Evolutionary conservation across 2,329 filamentous ascomycete species (phyloP).

Genomic region (Xylaria sp.): DNA sequence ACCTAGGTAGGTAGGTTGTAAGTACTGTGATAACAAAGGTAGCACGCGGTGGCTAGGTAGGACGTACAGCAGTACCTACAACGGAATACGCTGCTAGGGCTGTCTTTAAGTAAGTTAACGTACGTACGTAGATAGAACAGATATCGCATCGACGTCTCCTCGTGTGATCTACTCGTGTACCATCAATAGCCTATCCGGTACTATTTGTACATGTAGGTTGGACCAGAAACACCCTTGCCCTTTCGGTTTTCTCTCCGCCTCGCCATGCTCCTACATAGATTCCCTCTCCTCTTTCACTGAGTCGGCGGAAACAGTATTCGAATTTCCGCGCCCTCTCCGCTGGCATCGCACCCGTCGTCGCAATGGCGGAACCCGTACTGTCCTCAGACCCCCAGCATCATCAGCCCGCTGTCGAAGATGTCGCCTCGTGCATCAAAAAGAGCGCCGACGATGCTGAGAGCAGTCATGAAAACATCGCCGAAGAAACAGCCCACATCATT

Average conservation of each 20-base stretch:
- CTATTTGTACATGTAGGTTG: background rate
- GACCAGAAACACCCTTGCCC: background rate
- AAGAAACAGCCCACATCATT: conserved; percentile 50
- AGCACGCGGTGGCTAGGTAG: no score
- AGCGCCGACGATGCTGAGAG: conserved; percentile 43
- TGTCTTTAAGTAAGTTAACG: no score
- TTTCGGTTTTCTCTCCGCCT: background rate
- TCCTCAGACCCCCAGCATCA: conserved; percentile 6
- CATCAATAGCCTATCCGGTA: background rate
- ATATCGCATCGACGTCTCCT: no score
- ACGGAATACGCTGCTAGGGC: no score
- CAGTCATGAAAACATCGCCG: conserved; percentile 49
- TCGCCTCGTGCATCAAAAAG: conserved; percentile 35
- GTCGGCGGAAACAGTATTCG: background rate
- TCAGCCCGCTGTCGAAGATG: conserved; percentile 7
- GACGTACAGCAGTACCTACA: no score
- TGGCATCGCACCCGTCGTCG: background rate
- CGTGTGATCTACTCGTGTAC: no score
- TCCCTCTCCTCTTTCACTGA: background rate
- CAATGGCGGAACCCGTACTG: conserved; percentile 28
- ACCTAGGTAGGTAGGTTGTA: no score
- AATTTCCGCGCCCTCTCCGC: background rate
- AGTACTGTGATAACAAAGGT: conserved; percentile 7
- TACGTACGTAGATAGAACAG: no score
- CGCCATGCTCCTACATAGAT: background rate